These are phyloP conservation scores for Penicillium sp. DNA, from an alignment of 2,329 filamentous ascomycete species.

Conservation along the genomic window DNA sequence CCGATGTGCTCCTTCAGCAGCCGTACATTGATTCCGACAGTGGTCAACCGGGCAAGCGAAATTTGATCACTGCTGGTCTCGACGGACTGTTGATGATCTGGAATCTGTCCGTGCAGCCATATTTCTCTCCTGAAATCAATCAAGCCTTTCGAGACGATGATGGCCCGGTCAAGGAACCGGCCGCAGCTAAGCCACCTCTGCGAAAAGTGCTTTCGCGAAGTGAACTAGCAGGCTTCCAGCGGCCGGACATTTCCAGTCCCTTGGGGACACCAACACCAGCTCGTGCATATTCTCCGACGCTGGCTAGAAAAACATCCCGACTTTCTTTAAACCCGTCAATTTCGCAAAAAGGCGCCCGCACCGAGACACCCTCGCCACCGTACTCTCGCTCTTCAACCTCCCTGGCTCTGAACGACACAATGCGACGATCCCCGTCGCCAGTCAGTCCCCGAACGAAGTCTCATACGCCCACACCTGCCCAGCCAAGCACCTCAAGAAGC, in stretches of 20 bases:
- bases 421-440: constrained; percentile 36
- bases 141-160: constrained; percentile 33
- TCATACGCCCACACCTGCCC: constrained; percentile 19
- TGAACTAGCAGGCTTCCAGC: constrained; percentile 73
- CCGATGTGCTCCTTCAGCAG: constrained; percentile 69
- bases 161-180: constrained; percentile 42
- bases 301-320: constrained; percentile 51
- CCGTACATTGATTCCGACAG: constrained; percentile 33
- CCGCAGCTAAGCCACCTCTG: constrained; percentile 63
- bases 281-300: constrained; percentile 45
- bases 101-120: constrained; percentile 39
- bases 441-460: constrained; percentile 29
- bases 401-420: constrained; percentile 21
- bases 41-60: constrained; percentile 34
- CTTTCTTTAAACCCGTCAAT: constrained; percentile 40
- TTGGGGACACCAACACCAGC: constrained; percentile 39
- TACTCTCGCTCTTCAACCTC: constrained; percentile 29
- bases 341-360: constrained; percentile 26
- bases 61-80: constrained; percentile 66
- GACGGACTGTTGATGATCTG: constrained; percentile 83
- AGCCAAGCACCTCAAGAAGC: constrained; percentile 25
- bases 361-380: constrained; percentile 29
- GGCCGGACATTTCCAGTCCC: constrained; percentile 42
- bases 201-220: constrained; percentile 80
- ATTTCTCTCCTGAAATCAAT: constrained; percentile 25